Percentiles rank a stretch among this genome's conserved stretches.
Evolutionary conservation across 495 filamentous ascomycete species (phyloP).

Genomic region (Penicillium steckii): DNA sequence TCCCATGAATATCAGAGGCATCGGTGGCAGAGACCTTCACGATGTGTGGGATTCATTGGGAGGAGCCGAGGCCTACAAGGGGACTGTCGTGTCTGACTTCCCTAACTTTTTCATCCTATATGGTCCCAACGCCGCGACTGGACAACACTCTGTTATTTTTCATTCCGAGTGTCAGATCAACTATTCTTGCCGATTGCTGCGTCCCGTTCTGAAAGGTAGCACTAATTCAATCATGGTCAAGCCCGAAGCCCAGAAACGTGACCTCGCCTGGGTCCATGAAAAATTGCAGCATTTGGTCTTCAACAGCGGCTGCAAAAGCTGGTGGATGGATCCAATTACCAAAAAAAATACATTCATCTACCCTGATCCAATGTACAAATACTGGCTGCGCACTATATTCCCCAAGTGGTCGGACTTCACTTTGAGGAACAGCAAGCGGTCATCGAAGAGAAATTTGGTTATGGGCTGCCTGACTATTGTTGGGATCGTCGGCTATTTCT

Average conservation of each 20-base stretch:
- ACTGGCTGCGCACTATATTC: constrained; percentile 13
- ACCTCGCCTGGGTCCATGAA: constrained; percentile 8
- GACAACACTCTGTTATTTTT: constrained; percentile 54
- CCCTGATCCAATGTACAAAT: constrained; percentile 16
- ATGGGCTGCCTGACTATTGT: neutral
- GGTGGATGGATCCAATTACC: constrained; percentile 12
- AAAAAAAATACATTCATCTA: constrained; percentile 16
- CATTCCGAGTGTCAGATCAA: constrained; percentile 54
- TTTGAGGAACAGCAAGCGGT: neutral
- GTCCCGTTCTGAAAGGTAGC: constrained; percentile 18
- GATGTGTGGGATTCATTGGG: constrained; percentile 50
- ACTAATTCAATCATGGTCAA: constrained; percentile 28
- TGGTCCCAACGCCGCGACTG: constrained; percentile 55
- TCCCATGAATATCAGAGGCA: constrained; percentile 40
- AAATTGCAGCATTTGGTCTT: constrained; percentile 12
- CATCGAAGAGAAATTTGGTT: neutral
- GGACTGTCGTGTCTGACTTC: constrained; percentile 55
- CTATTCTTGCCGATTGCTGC: constrained; percentile 28
- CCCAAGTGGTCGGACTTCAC: constrained; percentile 8
- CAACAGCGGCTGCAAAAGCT: constrained; percentile 13
- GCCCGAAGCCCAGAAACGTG: constrained; percentile 43
- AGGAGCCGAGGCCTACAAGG: constrained; percentile 55
- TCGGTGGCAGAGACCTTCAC: constrained; percentile 42
- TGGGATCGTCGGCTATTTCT: neutral
- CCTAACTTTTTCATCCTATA: constrained; percentile 62